A percentile compares a stretch with the other conserved stretches of the same genome.
Evolutionary conservation across 257 asterid species (phyloP).

Genomic region (Fraxinus anomala): DNA sequence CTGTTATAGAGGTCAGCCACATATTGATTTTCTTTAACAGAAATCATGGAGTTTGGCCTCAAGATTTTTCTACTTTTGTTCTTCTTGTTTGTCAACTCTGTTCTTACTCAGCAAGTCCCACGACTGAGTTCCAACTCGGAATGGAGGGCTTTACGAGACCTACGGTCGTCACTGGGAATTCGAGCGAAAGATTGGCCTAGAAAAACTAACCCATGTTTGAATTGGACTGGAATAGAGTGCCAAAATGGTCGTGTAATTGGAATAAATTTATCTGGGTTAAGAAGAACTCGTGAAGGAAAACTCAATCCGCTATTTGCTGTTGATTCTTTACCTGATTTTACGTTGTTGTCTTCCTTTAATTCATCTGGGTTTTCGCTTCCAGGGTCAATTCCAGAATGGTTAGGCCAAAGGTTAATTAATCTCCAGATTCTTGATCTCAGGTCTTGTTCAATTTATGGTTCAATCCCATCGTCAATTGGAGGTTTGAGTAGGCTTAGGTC

Average conservation of each 20-base stretch:
- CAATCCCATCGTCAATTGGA: slow-evolving; percentile 60
- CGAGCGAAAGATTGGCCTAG: slow-evolving; percentile 62
- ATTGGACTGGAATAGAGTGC: slow-evolving; percentile 76
- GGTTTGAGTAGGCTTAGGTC: slow-evolving; percentile 37
- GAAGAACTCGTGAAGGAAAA: slow-evolving; percentile 43
- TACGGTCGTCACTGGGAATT: slow-evolving; percentile 67
- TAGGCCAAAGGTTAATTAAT: slow-evolving; percentile 46
- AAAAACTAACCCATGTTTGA: slow-evolving; percentile 56
- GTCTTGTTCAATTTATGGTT: slow-evolving; percentile 60
- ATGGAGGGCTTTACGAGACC: slow-evolving; percentile 52
- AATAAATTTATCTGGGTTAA: slow-evolving; percentile 51
- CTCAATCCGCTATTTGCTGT: slow-evolving; percentile 48
- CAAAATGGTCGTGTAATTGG: slow-evolving; percentile 42
- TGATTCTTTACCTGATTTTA: slow-evolving; percentile 52
- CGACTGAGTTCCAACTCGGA: slow-evolving; percentile 46
- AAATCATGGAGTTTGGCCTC: slow-evolving; percentile 34
- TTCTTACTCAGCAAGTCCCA: slow-evolving; percentile 29
- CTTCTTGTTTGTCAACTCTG: slow-evolving; percentile 33
- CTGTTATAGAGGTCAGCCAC: slow-evolving; percentile 3
- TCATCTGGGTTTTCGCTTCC: slow-evolving; percentile 61
- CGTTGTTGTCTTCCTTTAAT: slow-evolving; percentile 43
- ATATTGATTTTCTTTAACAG: background rate
- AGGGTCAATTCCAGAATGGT: slow-evolving; percentile 68
- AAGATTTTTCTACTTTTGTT: slow-evolving; percentile 23
- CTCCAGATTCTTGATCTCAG: slow-evolving; percentile 72